These are phyloP conservation scores for Phyllostachys edulis DNA, from an alignment of 176 grass and related monocot genomes.

Conservation along the genomic window DNA sequence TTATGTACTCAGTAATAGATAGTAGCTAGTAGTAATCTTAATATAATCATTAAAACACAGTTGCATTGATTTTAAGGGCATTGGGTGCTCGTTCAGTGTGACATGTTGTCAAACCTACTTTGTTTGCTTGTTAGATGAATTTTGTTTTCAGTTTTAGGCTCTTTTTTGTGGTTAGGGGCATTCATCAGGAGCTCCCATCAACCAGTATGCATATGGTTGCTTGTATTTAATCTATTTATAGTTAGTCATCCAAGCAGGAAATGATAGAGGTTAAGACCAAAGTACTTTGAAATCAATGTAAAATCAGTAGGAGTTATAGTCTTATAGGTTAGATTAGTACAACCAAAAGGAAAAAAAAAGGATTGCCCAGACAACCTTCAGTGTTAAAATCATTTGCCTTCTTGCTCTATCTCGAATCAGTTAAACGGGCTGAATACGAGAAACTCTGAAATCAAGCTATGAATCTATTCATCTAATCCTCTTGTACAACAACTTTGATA, in stretches of 20 bases:
- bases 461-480: not conserved
- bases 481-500: not conserved
- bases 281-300: not conserved
- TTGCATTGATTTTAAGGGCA: not conserved
- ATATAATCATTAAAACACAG: not conserved
- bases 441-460: not conserved
- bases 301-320: not conserved
- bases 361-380: not conserved
- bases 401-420: too few species aligned
- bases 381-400: not conserved
- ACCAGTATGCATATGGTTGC: not conserved
- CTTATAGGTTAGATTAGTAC: not conserved
- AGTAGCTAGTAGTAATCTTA: not conserved
- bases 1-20: not conserved
- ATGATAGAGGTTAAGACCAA: not conserved
- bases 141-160: not conserved
- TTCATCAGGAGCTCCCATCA: too few species aligned
- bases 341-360: not conserved
- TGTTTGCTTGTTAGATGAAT: slow-evolving; percentile 14
- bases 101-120: not conserved
- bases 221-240: not conserved
- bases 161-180: slow-evolving; percentile 9
- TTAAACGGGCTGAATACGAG: not conserved
- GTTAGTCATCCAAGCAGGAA: not conserved
- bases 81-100: slow-evolving; percentile 19